Conservation (phyloP, 2,329 filamentous ascomycete species). For the Penicillium sp. region DNA sequence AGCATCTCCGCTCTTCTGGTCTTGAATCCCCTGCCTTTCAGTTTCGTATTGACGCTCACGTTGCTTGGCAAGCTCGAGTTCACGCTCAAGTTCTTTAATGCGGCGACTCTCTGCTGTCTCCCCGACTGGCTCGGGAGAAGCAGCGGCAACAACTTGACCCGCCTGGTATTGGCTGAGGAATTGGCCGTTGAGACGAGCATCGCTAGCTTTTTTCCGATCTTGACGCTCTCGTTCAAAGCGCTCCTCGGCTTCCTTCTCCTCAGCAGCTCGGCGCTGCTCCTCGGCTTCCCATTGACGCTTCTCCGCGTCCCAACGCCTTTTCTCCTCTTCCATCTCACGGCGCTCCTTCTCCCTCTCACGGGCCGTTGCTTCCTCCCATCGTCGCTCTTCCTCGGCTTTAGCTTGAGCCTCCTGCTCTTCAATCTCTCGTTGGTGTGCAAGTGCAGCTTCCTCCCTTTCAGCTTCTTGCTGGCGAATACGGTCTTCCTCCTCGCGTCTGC, state of each 20-base stretch:
- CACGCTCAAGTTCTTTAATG: slow-evolving; percentile 75
- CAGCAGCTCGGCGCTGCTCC: slow-evolving; percentile 67
- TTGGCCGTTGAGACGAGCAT: slow-evolving; percentile 73
- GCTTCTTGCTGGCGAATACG: slow-evolving; percentile 45
- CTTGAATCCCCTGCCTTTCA: slow-evolving; percentile 54
- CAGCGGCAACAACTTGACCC: slow-evolving; percentile 53
- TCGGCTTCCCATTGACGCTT: slow-evolving; percentile 71
- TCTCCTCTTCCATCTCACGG: slow-evolving; percentile 46
- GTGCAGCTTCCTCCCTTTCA: slow-evolving; percentile 51
- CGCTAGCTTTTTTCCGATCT: slow-evolving; percentile 59
- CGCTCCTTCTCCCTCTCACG: slow-evolving; percentile 52
- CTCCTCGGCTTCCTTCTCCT: slow-evolving; percentile 71
- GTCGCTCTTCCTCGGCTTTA: slow-evolving; percentile 45
- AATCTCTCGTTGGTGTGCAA: slow-evolving; percentile 46
- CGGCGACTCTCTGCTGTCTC: slow-evolving; percentile 61
- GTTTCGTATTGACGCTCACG: slow-evolving; percentile 63
- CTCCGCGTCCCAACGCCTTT: slow-evolving; percentile 51
- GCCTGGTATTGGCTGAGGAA: slow-evolving; percentile 84
- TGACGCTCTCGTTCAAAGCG: slow-evolving; percentile 65
- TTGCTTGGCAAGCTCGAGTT: slow-evolving; percentile 66
- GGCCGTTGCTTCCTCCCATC: slow-evolving; percentile 48
- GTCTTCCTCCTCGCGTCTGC: slow-evolving; percentile 58
- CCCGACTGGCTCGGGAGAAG: slow-evolving; percentile 35
- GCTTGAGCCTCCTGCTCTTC: slow-evolving; percentile 51
- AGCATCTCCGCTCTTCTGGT: slow-evolving; percentile 21